Conservation (phyloP, 1,139 yeast genomes). For the Blastobotrys elegans region DNA sequence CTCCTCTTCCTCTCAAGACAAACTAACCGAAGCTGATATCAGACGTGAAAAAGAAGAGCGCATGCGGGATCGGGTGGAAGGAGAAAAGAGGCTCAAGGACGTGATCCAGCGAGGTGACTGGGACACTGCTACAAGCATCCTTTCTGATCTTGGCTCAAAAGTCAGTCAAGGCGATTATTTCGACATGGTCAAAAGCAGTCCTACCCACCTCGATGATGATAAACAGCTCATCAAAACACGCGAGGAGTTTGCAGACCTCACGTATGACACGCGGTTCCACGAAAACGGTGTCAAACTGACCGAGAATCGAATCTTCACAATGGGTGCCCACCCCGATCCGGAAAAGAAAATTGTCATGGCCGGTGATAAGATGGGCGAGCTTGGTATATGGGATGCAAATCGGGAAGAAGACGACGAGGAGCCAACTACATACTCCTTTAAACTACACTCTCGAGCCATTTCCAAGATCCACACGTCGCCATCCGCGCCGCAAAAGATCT, state of each 20-base stretch:
- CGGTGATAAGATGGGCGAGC: conserved; percentile 79
- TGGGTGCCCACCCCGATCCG: conserved; percentile 69
- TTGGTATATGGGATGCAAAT: conserved; percentile 87
- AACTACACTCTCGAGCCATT: conserved; percentile 72
- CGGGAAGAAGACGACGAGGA: no score
- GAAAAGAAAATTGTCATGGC: conserved; percentile 65
- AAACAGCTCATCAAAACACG: conserved; percentile 32
- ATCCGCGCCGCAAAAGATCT: conserved; percentile 48
- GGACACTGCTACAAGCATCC: conserved; percentile 24
- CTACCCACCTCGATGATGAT: conserved; percentile 21
- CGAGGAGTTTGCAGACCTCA: conserved; percentile 47
- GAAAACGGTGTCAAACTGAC: conserved; percentile 72
- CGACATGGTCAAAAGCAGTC: conserved; percentile 41
- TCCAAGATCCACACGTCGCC: conserved; percentile 56
- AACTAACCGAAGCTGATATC: conserved; percentile 22
- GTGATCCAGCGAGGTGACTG: conserved; percentile 35
- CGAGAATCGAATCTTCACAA: conserved; percentile 65
- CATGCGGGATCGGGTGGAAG: conserved; percentile 29
- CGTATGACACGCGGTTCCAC: conserved; percentile 51
- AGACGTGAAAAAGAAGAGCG: conserved; percentile 27
- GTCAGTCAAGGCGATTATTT: conserved; percentile 79
- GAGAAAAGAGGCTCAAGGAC: conserved; percentile 33
- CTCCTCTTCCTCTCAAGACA: no score
- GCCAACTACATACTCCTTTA: conserved; percentile 60
- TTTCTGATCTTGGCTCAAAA: conserved; percentile 40